Percentiles rank a stretch among this genome's conserved stretches.
Evolutionary conservation across 2,329 filamentous ascomycete species (phyloP).

Genomic region (Alternaria sp.): DNA sequence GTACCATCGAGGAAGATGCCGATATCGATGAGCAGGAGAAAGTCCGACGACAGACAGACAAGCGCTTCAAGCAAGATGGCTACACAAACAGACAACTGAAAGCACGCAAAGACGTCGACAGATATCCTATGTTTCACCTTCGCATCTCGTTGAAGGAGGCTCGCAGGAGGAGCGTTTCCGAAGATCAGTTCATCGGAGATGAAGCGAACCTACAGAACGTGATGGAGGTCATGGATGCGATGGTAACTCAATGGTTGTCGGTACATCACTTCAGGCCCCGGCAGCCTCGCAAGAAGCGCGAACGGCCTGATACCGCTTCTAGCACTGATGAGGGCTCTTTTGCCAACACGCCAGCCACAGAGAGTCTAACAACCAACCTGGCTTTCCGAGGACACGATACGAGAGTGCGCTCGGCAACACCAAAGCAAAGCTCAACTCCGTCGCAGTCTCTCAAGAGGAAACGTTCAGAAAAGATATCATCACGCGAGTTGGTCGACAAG

Average conservation of each 20-base stretch:
- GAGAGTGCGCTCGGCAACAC: neutral
- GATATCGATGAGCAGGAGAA: conserved; percentile 47
- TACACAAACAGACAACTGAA: conserved; percentile 61
- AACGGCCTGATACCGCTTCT: conserved; percentile 2
- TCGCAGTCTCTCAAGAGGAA: conserved; percentile 28
- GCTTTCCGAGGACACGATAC: neutral
- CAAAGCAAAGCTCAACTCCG: neutral
- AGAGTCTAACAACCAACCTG: neutral
- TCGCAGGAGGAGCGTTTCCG: conserved; percentile 8
- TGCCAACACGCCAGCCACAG: neutral
- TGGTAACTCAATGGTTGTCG: conserved; percentile 76
- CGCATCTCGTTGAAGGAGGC: conserved; percentile 59
- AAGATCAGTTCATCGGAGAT: conserved; percentile 31
- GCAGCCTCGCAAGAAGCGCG: conserved; percentile 27
- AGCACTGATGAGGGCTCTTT: neutral
- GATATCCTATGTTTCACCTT: conserved; percentile 91
- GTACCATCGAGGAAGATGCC: conserved; percentile 59
- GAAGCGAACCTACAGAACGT: conserved; percentile 59
- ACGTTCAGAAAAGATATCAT: neutral
- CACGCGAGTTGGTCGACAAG: neutral
- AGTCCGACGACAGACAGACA: conserved; percentile 46
- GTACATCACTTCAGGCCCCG: conserved; percentile 71
- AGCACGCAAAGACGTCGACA: conserved; percentile 71
- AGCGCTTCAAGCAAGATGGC: conserved; percentile 54
- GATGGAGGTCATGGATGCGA: conserved; percentile 68